Evolutionary conservation across 345 rosid genomes (phyloP), one percentile per base, ranked within the genome.

Genomic region (Cardamine resedifolia): DNA sequence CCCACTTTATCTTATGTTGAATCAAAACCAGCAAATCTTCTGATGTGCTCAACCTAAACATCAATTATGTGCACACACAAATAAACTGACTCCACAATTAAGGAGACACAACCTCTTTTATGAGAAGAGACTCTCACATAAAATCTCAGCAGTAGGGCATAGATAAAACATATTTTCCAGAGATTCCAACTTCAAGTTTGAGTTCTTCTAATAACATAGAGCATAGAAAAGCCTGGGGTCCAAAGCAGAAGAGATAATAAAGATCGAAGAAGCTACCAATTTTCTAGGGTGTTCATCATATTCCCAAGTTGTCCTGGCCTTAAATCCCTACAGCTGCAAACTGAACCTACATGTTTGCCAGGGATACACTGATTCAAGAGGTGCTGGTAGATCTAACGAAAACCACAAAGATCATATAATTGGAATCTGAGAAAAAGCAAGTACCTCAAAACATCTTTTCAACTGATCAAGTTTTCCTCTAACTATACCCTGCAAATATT

Each of bases 1-100:
- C 97, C 98, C 98, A 91, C 71, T 91, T 91, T 52, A 94, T 91
- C 86, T 87, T 91, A 77, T 91, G 96, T 85, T 91, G 97, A 82
- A 94, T 91, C 2, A 95, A 78, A 53, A 78, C 72, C 33, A 94
- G 92, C 56, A 89, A 80, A 76, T 83, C 81, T 73, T 91, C 95
- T 39, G 98, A 94, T 8, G 92, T 84, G 52, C 68, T 68, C 86
- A 89, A 80, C 97, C 96, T 94, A 69, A 44, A 21, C 78, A 79
- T 26, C 18, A 52, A 52, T 5, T 20, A 20, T 10, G 53, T 73
- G 64, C 51, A 41, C 23, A 19, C 31, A 70, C 14, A 45, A 19
- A 47, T 15, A 51, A 50, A 64, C 45, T 0, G 26, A 33, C 51
- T 64, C 28, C 23, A 24, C 41, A 50, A 38, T 34, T 44, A 45